Evolutionary conservation across 768 basidiomycete species (phyloP).

Genomic region (Fomitopsis pulvina): DNA sequence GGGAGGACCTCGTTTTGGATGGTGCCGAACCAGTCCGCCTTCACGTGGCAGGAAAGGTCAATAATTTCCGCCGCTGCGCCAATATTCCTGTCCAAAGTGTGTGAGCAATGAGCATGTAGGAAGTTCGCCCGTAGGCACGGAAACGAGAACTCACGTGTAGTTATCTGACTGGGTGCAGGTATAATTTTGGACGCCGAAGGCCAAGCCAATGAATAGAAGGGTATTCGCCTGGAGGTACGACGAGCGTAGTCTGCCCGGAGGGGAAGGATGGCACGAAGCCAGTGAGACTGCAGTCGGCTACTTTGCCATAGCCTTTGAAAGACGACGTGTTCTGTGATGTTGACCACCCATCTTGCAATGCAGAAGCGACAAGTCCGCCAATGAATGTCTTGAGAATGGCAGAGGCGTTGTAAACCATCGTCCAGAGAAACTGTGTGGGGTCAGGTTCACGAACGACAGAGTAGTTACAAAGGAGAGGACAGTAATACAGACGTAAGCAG

Average conservation of each 20-base stretch:
- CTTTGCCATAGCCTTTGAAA: no score
- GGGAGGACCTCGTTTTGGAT: slow-evolving; percentile 12
- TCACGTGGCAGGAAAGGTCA: slow-evolving; percentile 24
- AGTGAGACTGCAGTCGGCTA: slow-evolving; percentile 18
- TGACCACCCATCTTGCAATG: no score
- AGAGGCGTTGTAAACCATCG: no score
- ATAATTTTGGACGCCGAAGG: slow-evolving; percentile 48
- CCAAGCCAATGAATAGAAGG: slow-evolving; percentile 36
- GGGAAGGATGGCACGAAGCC: slow-evolving; percentile 21
- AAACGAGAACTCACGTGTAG: slow-evolving; percentile 33
- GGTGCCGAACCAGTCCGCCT: slow-evolving; percentile 10
- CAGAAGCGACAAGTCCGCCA: no score
- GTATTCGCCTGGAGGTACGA: slow-evolving; percentile 27
- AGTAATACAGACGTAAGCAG: no score
- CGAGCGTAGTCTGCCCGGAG: slow-evolving; percentile 25
- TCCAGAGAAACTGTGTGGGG: no score
- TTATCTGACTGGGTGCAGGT: slow-evolving; percentile 34
- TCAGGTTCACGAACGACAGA: no score
- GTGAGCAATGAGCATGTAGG: not conserved
- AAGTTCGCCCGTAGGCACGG: not conserved
- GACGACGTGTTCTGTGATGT: no score
- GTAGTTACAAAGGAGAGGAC: no score
- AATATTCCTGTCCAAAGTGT: slow-evolving; percentile 28
- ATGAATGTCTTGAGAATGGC: no score
- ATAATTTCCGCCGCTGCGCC: slow-evolving; percentile 32